Evolutionary conservation across 2,329 filamentous ascomycete genomes (phyloP), one percentile per base, ranked within the genome.

Genomic region (Alternaria alternata): DNA sequence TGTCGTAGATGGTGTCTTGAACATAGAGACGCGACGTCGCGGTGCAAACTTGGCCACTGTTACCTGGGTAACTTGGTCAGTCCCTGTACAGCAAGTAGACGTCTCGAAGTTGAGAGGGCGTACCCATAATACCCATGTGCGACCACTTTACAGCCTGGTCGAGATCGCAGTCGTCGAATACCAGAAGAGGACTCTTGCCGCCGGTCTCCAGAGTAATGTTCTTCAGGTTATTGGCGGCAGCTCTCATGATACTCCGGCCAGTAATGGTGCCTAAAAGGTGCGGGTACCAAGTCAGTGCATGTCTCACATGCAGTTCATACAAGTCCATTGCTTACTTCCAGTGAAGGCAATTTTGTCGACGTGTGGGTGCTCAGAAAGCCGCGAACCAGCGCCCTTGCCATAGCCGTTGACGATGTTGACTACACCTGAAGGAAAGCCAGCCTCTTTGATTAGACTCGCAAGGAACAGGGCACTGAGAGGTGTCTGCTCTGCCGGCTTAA

Each of bases 321-420:
- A 26, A 26, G 24, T 2, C 1, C 24, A 26, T 26, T 26, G 24
- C 68, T 81, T 80, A 24, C 82, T 80, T 54, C 87, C 86, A 0
- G 87, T 89, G 74, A 89, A 89, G 61, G 80, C 82, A 68, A 89
- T 83, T 78, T 87, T 89, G 57, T 82, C 80, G 52, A 88, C 82
- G 12, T 80, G 83, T 0, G 84, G 84, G 64, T 89, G 86, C 6
- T 72, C 75, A 0, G 85, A 87, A 28, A 89, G 70, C 82, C 80
- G 81, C 1, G 86, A 85, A 1, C 87, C 87, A 3, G 89, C 81
- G 28, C 79, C 76, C 16, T 39, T n/a, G 9, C 38, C 38, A 26
- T 26, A 26, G 9, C 38, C 38, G 9, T n/a, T 20, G 4, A 39
- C n/a, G 7, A n/a, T n/a, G n/a, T 39, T n/a, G 7, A 39, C 18